A percentile compares a stretch with the other conserved stretches of the same genome.
These are phyloP conservation scores for Irpex rosettiformis DNA, from an alignment of 1,284 basidiomycete genomes.

Conservation along the genomic window DNA sequence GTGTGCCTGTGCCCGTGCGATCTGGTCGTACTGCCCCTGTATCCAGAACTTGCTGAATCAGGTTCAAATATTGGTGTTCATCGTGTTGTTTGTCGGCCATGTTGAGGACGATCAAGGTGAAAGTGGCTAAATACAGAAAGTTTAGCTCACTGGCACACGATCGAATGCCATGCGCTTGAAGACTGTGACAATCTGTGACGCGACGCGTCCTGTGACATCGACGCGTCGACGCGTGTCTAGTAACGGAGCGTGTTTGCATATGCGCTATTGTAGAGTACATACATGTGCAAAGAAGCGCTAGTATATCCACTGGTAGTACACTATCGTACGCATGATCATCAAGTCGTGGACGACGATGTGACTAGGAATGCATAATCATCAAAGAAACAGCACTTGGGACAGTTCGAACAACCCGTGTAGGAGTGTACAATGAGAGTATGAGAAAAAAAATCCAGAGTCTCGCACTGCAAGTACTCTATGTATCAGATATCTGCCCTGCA, in stretches of 20 bases:
- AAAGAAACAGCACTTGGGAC: background rate
- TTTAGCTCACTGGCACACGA: too few species aligned
- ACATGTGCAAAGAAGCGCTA: too few species aligned
- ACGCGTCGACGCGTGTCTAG: background rate
- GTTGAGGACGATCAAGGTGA: background rate
- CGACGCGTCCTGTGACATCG: background rate
- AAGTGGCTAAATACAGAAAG: background rate
- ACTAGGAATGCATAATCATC: background rate
- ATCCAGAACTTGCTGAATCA: slow-evolving; percentile 75
- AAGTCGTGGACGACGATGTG: background rate
- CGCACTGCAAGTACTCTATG: slow-evolving; percentile 1
- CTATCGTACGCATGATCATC: background rate
- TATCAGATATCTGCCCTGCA: slow-evolving; percentile 30
- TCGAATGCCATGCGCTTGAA: background rate
- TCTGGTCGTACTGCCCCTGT: slow-evolving; percentile 79
- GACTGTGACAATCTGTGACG: background rate
- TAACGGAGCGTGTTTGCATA: too few species aligned
- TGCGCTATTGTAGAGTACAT: too few species aligned
- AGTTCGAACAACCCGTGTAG: too few species aligned
- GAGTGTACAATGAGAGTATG: too few species aligned
- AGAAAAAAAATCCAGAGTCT: background rate
- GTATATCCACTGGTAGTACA: too few species aligned
- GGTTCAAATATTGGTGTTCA: slow-evolving; percentile 82
- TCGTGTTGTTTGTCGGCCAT: slow-evolving; percentile 45
- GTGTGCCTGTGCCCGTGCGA: slow-evolving; percentile 90